Conservation (phyloP, 225 moss, liverwort and hornwort genomes). For the Physcomitrellopsis africana region DNA sequence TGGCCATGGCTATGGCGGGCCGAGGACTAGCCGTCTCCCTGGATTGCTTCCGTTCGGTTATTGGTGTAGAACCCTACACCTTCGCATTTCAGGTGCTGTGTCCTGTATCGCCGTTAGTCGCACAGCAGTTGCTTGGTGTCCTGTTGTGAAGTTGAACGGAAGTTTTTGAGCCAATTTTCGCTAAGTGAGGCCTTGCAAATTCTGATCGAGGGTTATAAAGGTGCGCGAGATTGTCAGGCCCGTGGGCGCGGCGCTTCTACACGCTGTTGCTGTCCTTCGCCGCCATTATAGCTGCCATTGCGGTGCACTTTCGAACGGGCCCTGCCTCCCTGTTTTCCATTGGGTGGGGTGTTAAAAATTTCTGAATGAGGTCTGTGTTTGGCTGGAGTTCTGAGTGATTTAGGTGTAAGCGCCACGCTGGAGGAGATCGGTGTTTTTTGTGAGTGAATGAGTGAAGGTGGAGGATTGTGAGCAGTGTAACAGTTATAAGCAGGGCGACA, state of each 20-base stretch:
- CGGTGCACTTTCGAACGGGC: conserved; percentile 53
- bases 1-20: no score
- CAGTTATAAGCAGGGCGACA: conserved; percentile 31
- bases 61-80: no score
- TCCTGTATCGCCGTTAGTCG: no score
- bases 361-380: conserved; percentile 6
- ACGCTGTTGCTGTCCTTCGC: conserved; percentile 27
- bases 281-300: conserved; percentile 39
- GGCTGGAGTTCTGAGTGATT: conserved; percentile 24
- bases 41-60: no score
- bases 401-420: conserved; percentile 19
- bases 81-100: no score
- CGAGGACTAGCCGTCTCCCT: no score
- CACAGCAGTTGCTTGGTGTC: no score
- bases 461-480: conserved; percentile 28
- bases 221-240: conserved; percentile 18
- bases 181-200: conserved; percentile 36
- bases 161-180: conserved; percentile 8
- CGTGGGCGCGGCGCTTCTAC: conserved; percentile 22
- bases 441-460: conserved; percentile 24
- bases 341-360: conserved; percentile 31
- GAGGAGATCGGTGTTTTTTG: conserved; percentile 39
- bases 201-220: conserved; percentile 44
- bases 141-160: no score
- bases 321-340: conserved; percentile 40